Evolutionary conservation across 495 filamentous ascomycete species (phyloP).

Genomic region (Hamigera avellanea): DNA sequence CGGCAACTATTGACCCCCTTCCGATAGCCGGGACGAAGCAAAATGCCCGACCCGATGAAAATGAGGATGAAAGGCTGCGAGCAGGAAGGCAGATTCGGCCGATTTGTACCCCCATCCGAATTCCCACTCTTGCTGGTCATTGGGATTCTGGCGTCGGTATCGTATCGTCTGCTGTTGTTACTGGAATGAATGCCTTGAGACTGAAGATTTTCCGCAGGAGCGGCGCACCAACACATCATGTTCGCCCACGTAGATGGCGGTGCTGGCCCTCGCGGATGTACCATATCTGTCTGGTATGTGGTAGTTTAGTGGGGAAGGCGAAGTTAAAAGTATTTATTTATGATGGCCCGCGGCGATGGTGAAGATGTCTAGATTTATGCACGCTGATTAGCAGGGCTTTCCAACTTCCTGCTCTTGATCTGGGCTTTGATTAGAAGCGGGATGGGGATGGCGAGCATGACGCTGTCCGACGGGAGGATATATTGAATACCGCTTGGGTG

Average conservation of each 20-base stretch:
- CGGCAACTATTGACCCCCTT: slow-evolving; percentile 3
- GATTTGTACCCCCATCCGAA: slow-evolving; percentile 5
- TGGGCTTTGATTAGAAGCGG: slow-evolving; percentile 45
- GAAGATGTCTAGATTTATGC: slow-evolving; percentile 48
- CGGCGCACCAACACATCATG: slow-evolving; percentile 50
- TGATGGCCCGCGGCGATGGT: slow-evolving; percentile 48
- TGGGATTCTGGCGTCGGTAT: slow-evolving; percentile 9
- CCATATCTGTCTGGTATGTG: slow-evolving; percentile 46
- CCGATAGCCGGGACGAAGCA: slow-evolving; percentile 5
- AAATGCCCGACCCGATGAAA: slow-evolving; percentile 7
- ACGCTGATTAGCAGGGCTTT: slow-evolving; percentile 41
- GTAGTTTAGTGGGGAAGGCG: slow-evolving; percentile 36
- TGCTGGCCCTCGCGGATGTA: slow-evolving; percentile 56
- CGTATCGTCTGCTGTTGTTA: slow-evolving; percentile 21
- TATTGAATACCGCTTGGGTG: slow-evolving; percentile 54
- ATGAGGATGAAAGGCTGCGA: slow-evolving; percentile 11
- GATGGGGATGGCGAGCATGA: slow-evolving; percentile 50
- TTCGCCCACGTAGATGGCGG: slow-evolving; percentile 54
- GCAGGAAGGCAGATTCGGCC: slow-evolving; percentile 1
- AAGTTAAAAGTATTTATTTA: slow-evolving; percentile 65
- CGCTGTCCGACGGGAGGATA: slow-evolving; percentile 50
- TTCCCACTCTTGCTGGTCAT: too few species aligned
- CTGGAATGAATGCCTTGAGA: slow-evolving; percentile 19
- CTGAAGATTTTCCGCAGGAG: slow-evolving; percentile 42
- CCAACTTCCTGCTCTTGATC: slow-evolving; percentile 32